phyloP scores from a whole-genome alignment of 1,284 basidiomycete species.

The Cerioporus squamosus region DNA sequence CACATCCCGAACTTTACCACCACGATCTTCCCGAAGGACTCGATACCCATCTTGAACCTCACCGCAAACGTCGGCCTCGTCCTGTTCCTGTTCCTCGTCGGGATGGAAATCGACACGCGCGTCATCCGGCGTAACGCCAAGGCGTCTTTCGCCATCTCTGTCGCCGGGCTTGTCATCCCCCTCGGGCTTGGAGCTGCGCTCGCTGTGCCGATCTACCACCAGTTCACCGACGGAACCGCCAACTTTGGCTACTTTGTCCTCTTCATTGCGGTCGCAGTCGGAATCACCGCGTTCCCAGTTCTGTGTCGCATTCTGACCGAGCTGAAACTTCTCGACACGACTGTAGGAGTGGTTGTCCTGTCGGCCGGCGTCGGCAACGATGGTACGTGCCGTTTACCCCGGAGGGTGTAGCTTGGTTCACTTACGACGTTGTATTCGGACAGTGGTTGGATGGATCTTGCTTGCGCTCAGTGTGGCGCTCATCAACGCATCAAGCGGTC shows the following conservation, averaged over 20 bases:
- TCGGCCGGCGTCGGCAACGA: conserved; percentile 78
- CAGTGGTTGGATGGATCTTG: conserved; percentile 52
- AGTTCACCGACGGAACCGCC: conserved; percentile 56
- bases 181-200: conserved; percentile 71
- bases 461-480: conserved; percentile 66
- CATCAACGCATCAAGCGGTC: conserved; percentile 58
- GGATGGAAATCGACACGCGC: conserved; percentile 60
- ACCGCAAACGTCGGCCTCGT: conserved; percentile 90
- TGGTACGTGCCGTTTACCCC: conserved; percentile 23
- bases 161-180: conserved; percentile 63
- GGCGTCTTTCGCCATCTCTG: conserved; percentile 50
- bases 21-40: conserved; percentile 76
- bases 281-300: conserved; percentile 70
- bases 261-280: conserved; percentile 68
- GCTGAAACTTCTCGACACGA: conserved; percentile 55
- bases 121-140: conserved; percentile 55
- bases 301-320: conserved; percentile 64
- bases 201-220: conserved; percentile 64
- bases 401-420: not conserved
- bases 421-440: not conserved
- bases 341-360: conserved; percentile 70
- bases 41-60: conserved; percentile 78
- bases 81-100: conserved; percentile 90
- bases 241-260: conserved; percentile 72
- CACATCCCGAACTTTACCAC: conserved; percentile 74